These are phyloP conservation scores for Tuber aestivum DNA, from an alignment of 495 filamentous ascomycete genomes.

Conservation along the genomic window DNA sequence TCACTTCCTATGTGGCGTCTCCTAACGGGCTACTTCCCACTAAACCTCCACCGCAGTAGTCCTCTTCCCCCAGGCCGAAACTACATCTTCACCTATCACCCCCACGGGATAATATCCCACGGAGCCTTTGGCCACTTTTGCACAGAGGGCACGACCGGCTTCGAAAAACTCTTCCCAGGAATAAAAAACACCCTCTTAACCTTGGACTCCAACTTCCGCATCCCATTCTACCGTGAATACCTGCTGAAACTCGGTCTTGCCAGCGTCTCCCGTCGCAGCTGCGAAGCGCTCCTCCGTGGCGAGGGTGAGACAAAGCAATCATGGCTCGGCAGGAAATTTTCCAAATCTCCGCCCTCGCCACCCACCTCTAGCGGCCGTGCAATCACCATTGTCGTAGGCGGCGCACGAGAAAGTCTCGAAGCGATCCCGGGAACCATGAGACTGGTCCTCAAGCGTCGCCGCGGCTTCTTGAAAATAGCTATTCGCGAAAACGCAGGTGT, in stretches of 20 bases:
- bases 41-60: conserved; percentile 74
- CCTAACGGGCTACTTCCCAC: conserved; percentile 90
- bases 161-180: conserved; percentile 84
- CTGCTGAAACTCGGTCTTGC: conserved; percentile 76
- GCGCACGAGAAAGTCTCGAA: conserved; percentile 84
- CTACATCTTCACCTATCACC: conserved; percentile 97
- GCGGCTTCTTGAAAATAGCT: conserved; percentile 90
- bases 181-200: conserved; percentile 91
- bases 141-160: conserved; percentile 66
- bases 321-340: conserved; percentile 14
- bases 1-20: conserved; percentile 75
- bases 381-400: conserved; percentile 92
- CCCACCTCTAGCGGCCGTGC: conserved; percentile 57
- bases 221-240: conserved; percentile 92
- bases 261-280: conserved; percentile 83
- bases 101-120: conserved; percentile 93
- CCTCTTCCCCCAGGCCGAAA: conserved; percentile 75
- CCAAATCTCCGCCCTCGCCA: neutral
- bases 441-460: conserved; percentile 72
- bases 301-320: neutral
- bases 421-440: conserved; percentile 67
- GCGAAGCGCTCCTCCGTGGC: conserved; percentile 66
- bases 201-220: conserved; percentile 86
- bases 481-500: conserved; percentile 84
- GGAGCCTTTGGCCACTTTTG: conserved; percentile 89